Evolutionary conservation across 1,139 yeast genomes (phyloP).

Genomic region (Geotrichum klebahnii): DNA sequence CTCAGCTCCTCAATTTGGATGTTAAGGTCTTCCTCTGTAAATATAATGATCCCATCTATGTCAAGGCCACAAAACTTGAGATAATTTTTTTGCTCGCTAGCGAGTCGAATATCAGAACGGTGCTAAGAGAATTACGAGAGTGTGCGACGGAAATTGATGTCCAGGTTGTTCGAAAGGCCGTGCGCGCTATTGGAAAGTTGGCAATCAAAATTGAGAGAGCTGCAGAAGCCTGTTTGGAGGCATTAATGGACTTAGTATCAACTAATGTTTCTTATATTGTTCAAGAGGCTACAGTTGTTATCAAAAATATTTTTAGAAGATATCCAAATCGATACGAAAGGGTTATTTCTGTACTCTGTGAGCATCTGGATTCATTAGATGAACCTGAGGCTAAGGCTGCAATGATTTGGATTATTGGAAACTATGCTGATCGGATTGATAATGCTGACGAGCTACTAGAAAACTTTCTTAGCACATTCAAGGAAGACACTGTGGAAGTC

Average conservation of each 20-base stretch:
- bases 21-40: slow-evolving; percentile 77
- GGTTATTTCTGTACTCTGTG: slow-evolving; percentile 45
- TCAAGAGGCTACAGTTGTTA: slow-evolving; percentile 74
- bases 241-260: slow-evolving; percentile 55
- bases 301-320: slow-evolving; percentile 70
- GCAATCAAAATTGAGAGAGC: slow-evolving; percentile 67
- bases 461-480: slow-evolving; percentile 47
- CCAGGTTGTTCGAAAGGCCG: slow-evolving; percentile 80
- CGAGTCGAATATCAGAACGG: slow-evolving; percentile 55
- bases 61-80: slow-evolving; percentile 86
- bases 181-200: slow-evolving; percentile 83
- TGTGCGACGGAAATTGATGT: slow-evolving; percentile 84
- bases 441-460: slow-evolving; percentile 48
- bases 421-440: slow-evolving; percentile 53
- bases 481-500: slow-evolving; percentile 65
- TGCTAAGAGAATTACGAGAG: slow-evolving; percentile 72
- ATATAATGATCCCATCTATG: slow-evolving; percentile 79
- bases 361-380: slow-evolving; percentile 48
- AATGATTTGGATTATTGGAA: slow-evolving; percentile 80
- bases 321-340: slow-evolving; percentile 57
- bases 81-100: slow-evolving; percentile 76
- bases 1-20: slow-evolving; percentile 59
- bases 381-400: slow-evolving; percentile 81
- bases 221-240: slow-evolving; percentile 61
- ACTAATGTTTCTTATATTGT: slow-evolving; percentile 71